Percentiles rank a stretch among this genome's conserved stretches.
phyloP scores from a whole-genome alignment of 2,329 filamentous ascomycete species.

The Cercospora sesami region DNA sequence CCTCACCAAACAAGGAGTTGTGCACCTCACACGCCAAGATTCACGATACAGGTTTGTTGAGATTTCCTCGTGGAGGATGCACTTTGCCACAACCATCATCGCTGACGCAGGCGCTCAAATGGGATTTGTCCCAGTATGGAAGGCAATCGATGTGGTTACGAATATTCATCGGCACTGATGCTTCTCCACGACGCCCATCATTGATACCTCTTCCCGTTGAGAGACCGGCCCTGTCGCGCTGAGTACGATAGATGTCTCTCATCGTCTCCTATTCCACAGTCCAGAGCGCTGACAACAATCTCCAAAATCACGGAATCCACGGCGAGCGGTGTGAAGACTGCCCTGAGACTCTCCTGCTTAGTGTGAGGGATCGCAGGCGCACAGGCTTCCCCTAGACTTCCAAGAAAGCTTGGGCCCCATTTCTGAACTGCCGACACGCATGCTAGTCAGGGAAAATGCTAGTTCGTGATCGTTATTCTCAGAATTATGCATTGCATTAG shows the following conservation, averaged over 20 bases:
- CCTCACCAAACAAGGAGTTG: neutral
- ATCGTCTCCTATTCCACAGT: neutral
- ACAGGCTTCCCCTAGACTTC: neutral
- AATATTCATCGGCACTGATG: neutral
- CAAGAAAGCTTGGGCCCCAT: neutral
- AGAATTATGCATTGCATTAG: neutral
- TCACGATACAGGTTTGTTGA: neutral
- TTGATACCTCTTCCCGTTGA: neutral
- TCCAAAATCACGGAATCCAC: neutral
- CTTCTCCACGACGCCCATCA: neutral
- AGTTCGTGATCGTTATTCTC: neutral
- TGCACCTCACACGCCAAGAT: neutral
- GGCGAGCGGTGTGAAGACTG: neutral
- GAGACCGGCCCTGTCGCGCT: neutral
- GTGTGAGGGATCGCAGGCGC: neutral
- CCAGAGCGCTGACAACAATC: neutral
- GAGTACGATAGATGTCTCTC: neutral
- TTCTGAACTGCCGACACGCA: neutral
- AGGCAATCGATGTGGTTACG: neutral
- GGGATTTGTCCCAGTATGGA: neutral
- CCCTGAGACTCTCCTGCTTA: neutral
- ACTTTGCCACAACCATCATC: neutral
- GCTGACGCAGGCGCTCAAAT: neutral
- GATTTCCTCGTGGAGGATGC: neutral
- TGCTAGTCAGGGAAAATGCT: neutral